Conservation (phyloP, 2,329 filamentous ascomycete species). For the Pyrenophora seminiperda region DNA sequence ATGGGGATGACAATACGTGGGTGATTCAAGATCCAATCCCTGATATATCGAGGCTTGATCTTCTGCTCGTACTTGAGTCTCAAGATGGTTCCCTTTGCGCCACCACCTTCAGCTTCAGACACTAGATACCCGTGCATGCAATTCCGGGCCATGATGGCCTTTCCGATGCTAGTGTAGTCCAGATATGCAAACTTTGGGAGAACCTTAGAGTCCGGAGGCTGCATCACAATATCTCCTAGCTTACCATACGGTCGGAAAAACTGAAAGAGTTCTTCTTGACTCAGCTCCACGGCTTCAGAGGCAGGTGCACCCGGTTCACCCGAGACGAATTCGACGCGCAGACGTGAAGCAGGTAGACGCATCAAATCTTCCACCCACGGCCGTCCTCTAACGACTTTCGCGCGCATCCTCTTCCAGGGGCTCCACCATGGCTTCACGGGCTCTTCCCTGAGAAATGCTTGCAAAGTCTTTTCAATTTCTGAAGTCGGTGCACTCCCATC, state of each 20-base stretch:
- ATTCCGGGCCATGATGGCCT: slow-evolving; percentile 86
- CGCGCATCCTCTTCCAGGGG: slow-evolving; percentile 75
- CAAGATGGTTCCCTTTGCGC: slow-evolving; percentile 75
- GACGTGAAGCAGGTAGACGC: slow-evolving; percentile 73
- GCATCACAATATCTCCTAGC: slow-evolving; percentile 79
- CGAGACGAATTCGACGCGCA: slow-evolving; percentile 85
- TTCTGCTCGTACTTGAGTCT: slow-evolving; percentile 83
- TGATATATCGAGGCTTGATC: slow-evolving; percentile 76
- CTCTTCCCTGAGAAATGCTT: slow-evolving; percentile 67
- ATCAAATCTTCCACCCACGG: slow-evolving; percentile 96
- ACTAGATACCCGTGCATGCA: slow-evolving; percentile 87
- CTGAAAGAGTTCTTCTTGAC: slow-evolving; percentile 83
- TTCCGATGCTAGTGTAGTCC: slow-evolving; percentile 73
- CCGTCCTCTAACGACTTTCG: slow-evolving; percentile 76
- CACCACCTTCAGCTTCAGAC: slow-evolving; percentile 69
- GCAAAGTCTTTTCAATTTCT: slow-evolving; percentile 66
- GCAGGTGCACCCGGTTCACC: slow-evolving; percentile 72
- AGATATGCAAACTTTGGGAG: slow-evolving; percentile 79
- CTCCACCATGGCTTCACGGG: slow-evolving; percentile 90
- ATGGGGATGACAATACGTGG: slow-evolving; percentile 86
- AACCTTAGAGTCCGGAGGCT: slow-evolving; percentile 85
- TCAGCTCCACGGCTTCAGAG: slow-evolving; percentile 73
- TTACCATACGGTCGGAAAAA: slow-evolving; percentile 91
- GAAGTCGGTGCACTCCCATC: slow-evolving; percentile 53
- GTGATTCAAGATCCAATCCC: slow-evolving; percentile 85